Percentiles rank a stretch among this genome's conserved stretches.
Evolutionary conservation across 352 stramenopile genomes (phyloP).

Genomic region (Lagenidium sp.): DNA sequence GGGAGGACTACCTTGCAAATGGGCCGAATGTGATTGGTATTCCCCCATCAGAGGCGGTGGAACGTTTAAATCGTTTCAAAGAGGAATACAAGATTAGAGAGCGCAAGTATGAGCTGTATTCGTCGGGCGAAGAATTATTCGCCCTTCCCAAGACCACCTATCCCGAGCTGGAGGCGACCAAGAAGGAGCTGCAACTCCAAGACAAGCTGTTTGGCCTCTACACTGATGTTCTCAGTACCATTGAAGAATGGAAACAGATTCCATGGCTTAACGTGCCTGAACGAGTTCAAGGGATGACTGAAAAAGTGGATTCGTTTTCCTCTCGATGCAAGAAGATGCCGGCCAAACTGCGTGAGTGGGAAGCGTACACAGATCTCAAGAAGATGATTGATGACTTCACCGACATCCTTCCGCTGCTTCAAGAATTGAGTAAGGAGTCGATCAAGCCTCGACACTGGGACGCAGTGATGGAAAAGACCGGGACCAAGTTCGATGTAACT

Average conservation of each 20-base stretch:
- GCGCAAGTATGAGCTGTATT: slow-evolving; percentile 96
- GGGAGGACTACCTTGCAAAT: slow-evolving; percentile 94
- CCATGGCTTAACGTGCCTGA: slow-evolving; percentile 93
- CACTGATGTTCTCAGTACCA: slow-evolving; percentile 94
- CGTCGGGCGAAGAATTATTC: slow-evolving; percentile 96
- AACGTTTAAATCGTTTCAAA: slow-evolving; percentile 96
- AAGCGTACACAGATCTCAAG: slow-evolving; percentile 95
- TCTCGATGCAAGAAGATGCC: slow-evolving; percentile 97
- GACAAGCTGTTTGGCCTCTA: slow-evolving; percentile 96
- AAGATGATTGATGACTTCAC: slow-evolving; percentile 98
- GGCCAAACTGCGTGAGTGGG: slow-evolving; percentile 93
- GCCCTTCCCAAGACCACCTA: slow-evolving; percentile 94
- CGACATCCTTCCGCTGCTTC: slow-evolving; percentile 92
- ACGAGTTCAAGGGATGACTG: slow-evolving; percentile 93
- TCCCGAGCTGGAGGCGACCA: slow-evolving; percentile 93
- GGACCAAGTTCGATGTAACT: slow-evolving; percentile 90
- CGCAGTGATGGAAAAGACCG: slow-evolving; percentile 93
- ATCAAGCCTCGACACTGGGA: slow-evolving; percentile 97
- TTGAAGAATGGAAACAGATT: slow-evolving; percentile 97
- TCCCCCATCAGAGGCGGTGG: slow-evolving; percentile 92
- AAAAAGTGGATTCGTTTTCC: slow-evolving; percentile 95
- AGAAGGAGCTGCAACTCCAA: slow-evolving; percentile 95
- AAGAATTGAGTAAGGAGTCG: slow-evolving; percentile 95
- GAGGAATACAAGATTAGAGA: slow-evolving; percentile 97
- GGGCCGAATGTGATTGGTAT: slow-evolving; percentile 97